Base-by-base conservation (phyloP, 495 filamentous ascomycete genomes). In the Aspergillus conjunctus region DNA sequence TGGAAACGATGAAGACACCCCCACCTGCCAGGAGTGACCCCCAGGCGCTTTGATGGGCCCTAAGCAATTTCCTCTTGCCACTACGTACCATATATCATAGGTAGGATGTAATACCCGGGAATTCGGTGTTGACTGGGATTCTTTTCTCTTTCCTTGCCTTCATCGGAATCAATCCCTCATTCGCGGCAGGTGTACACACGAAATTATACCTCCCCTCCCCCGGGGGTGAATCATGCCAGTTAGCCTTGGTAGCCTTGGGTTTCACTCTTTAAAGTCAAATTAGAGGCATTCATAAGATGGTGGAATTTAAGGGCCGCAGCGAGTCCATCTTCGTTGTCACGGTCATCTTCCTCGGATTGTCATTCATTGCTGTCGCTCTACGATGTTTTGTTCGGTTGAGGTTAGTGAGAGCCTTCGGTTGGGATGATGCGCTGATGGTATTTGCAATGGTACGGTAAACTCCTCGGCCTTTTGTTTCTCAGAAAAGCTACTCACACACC, bases 351-450 rank as follows among this genome's bases (percentile, higher is more conserved):
- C 59, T 79, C 22, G 63, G 68, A 0, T 55, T 79, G 20, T 77
- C 74, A 0, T 74, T 77, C 30, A 68, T 77, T 49, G 58, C 72
- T 0, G 75, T 79, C 3, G 68, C 68, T 26, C 61, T 79, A 21
- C 66, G 76, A 76, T 75, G 73, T 46, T 77, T 77, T 54, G 76
- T 79, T 32, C 70, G 76, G 7, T 44, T 79, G 22, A 67, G 61
- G 39, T 52, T 79, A 8, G 72, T 79, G 55, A 73, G 66, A 60
- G 72, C 73, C 17, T 79, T 77, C 61, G 76, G 76, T 11, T 79
- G 75, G 75, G 76, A 79, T 72, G 76, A 79, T 69, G 56, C 60
- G 2, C 43, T 76, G 34, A 79, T 79, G 74, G 71, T 77, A 3
- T 68, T 71, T 54, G 74, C 76, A 20, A 76, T 77, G 76, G 71